Evolutionary conservation across 805 yeast species (phyloP), one percentile per base, ranked within the genome.

Genomic region (Sugiyamaella valdiviana): DNA sequence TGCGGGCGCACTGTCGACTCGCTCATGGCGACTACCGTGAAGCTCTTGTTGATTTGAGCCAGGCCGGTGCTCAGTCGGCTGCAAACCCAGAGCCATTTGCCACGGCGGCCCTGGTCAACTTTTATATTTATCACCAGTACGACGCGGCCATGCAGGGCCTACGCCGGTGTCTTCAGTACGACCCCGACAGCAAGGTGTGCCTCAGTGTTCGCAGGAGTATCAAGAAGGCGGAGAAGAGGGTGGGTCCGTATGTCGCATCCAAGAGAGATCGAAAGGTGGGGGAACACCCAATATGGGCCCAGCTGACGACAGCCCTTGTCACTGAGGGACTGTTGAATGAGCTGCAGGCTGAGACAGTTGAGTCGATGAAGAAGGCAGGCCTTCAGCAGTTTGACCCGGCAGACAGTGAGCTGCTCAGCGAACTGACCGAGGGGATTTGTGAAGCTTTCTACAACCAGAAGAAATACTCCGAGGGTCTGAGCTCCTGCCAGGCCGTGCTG

Each of bases 91-190:
- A 55, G 17, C 58, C 61, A 39, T 59, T 56, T 36, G 61, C 49
- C 14, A 45, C 58, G 2, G 56, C 64, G 29, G 66, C 71, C 14
- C 48, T 53, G 39, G 62, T 78, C 17, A 76, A 76, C 48, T 64
- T 76, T 44, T 80, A 73, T 56, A 75, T 80, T 5, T 70, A 79
- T 36, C 68, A 71, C 36, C 78, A 79, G 37, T 78, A 74, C 50
- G 77, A 77, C 14, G 71, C 72, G 21, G 75, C 84, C 0, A 65
- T 76, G 57, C 71, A 64, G 50, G 70, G 73, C 36, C 70, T 82
- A 21, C 77, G 82, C 55, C 80, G 76, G 53, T 89, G 97, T 62
- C 68, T 91, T 43, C 80, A 84, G 47, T 74, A 79, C 39, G 91
- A 91, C 63, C 85, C 87, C 64, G 96, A 87, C 53, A 76, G 74